Evolutionary conservation across 495 filamentous ascomycete species (phyloP).

Genomic region (Apiosordaria backusii): DNA sequence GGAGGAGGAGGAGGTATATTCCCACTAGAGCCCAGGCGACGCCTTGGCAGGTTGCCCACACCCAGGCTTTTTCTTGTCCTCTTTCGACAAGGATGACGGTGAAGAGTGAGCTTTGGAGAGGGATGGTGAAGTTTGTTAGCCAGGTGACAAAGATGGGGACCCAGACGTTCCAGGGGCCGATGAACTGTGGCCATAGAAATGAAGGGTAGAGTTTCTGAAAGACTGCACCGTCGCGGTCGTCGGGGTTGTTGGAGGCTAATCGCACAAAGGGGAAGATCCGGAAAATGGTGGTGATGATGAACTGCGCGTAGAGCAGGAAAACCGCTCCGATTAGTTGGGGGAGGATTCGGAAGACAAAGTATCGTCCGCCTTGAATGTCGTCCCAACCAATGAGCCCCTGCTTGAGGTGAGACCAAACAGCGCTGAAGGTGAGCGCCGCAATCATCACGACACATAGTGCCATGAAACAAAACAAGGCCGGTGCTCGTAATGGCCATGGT

Average conservation of each 20-base stretch:
- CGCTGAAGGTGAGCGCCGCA: conserved; percentile 65
- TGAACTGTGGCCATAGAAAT: conserved; percentile 45
- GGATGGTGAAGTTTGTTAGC: conserved; percentile 46
- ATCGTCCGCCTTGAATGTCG: conserved; percentile 63
- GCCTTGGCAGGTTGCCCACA: conserved; percentile 71
- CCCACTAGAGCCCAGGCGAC: conserved; percentile 75
- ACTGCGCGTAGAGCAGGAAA: conserved; percentile 71
- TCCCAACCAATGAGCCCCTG: conserved; percentile 63
- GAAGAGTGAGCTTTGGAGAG: conserved; percentile 46
- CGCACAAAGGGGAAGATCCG: conserved; percentile 73
- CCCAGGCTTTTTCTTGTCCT: conserved; percentile 51
- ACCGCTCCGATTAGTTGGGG: conserved; percentile 71
- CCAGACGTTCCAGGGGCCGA: conserved; percentile 45
- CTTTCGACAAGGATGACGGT: conserved; percentile 41
- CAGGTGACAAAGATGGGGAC: conserved; percentile 43
- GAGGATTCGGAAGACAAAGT: conserved; percentile 81
- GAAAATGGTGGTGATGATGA: conserved; percentile 69
- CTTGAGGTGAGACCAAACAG: conserved; percentile 62
- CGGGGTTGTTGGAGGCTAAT: conserved; percentile 58
- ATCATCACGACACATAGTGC: conserved; percentile 67
- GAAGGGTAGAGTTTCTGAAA: conserved; percentile 53
- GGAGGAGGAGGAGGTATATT: conserved; percentile 63
- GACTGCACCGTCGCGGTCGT: conserved; percentile 48
- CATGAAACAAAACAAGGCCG: conserved; percentile 55
- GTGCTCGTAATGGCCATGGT: conserved; percentile 62